These are phyloP conservation scores for Fusarium oligoseptatum DNA, from an alignment of 2,329 filamentous ascomycete genomes.

Conservation along the genomic window DNA sequence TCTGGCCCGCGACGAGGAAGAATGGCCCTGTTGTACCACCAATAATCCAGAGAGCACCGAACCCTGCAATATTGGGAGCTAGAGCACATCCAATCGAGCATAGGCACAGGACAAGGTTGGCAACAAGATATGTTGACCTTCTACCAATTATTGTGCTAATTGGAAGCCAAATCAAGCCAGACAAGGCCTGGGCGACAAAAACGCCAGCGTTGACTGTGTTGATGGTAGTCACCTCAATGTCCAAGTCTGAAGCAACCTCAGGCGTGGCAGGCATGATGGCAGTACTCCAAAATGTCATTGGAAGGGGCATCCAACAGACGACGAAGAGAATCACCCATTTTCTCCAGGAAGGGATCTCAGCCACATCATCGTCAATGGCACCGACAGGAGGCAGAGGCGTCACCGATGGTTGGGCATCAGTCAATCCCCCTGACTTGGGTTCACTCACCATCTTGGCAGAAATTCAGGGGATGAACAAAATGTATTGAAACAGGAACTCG, in stretches of 20 bases:
- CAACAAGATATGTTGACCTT: slow-evolving; percentile 42
- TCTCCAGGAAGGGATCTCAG: slow-evolving; percentile 39
- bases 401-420: neutral
- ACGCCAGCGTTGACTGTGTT: slow-evolving; percentile 43
- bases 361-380: slow-evolving; percentile 41
- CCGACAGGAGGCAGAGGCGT: neutral
- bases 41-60: slow-evolving; percentile 40
- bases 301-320: slow-evolving; percentile 47
- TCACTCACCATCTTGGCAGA: slow-evolving; percentile 19
- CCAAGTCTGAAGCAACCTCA: slow-evolving; percentile 35
- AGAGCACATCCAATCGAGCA: slow-evolving; percentile 42
- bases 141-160: slow-evolving; percentile 44
- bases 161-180: slow-evolving; percentile 43
- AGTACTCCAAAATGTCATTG: slow-evolving; percentile 48
- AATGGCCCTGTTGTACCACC: slow-evolving; percentile 45
- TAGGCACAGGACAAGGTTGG: slow-evolving; percentile 36
- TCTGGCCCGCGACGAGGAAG: slow-evolving; percentile 45
- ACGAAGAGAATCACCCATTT: slow-evolving; percentile 48
- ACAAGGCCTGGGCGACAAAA: slow-evolving; percentile 43
- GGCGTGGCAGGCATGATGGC: slow-evolving; percentile 43
- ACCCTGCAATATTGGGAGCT: slow-evolving; percentile 40
- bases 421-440: slow-evolving; percentile 18
- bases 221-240: slow-evolving; percentile 28
- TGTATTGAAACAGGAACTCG: neutral
- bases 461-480: neutral